Evolutionary conservation across 2,329 filamentous ascomycete genomes (phyloP).

Genomic region (Rosellinia necatrix): DNA sequence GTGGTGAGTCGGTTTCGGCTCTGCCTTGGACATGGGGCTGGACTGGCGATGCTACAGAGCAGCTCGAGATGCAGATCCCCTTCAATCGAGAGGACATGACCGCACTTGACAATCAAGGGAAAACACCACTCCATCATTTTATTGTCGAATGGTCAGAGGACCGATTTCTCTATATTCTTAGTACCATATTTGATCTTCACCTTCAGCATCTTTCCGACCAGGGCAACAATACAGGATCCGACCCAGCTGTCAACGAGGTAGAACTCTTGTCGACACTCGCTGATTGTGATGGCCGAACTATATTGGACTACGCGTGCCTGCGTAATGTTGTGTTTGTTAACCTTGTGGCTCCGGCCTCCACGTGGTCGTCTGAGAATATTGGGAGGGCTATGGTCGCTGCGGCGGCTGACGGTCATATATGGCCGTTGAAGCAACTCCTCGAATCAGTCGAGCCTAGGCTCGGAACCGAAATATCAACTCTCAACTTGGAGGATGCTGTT

Average conservation of each 20-base stretch:
- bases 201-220: neutral
- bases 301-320: constrained; percentile 11
- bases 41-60: neutral
- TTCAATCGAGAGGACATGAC: constrained; percentile 4
- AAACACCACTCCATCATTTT: constrained; percentile 17
- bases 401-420: constrained; percentile 9
- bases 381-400: constrained; percentile 2
- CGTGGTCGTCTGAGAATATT: constrained; percentile 3
- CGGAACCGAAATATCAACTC: neutral
- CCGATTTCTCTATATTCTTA: neutral
- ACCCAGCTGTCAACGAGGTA: neutral
- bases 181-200: neutral
- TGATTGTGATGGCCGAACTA: constrained; percentile 9
- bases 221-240: too few relatives aligned
- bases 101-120: constrained; percentile 1
- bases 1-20: neutral
- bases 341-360: neutral
- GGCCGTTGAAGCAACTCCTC: constrained; percentile 1
- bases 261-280: constrained; percentile 1
- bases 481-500: constrained; percentile 3
- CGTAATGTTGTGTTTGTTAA: neutral
- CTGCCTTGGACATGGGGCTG: constrained; percentile 11
- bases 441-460: neutral
- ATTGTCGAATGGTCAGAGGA: constrained; percentile 10
- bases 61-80: constrained; percentile 3